These are phyloP conservation scores for Penicillium sp. DNA, from an alignment of 2,329 filamentous ascomycete species.

Conservation along the genomic window DNA sequence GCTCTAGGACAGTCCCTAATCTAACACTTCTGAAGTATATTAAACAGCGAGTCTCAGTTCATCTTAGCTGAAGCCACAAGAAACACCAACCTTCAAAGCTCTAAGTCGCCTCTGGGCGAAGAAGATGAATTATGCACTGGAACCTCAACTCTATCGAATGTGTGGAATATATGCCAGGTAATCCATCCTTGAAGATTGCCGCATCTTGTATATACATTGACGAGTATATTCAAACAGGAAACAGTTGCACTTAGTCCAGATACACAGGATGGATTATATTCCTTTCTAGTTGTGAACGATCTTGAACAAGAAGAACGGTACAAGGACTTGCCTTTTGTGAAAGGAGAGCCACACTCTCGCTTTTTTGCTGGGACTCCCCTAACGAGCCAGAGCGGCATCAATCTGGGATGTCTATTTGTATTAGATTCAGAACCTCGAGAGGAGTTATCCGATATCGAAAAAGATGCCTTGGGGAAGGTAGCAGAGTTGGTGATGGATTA, in stretches of 20 bases:
- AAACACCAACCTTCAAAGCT: slow-evolving; percentile 6
- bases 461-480: slow-evolving; percentile 9
- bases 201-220: not conserved
- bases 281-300: slow-evolving; percentile 33
- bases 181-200: not conserved
- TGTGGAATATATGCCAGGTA: slow-evolving; percentile 17
- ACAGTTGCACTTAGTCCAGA: not conserved
- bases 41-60: slow-evolving; percentile 17
- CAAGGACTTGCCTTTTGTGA: slow-evolving; percentile 34
- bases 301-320: slow-evolving; percentile 37
- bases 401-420: slow-evolving; percentile 17
- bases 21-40: slow-evolving; percentile 7
- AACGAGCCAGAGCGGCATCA: slow-evolving; percentile 35
- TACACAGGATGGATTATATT: not conserved
- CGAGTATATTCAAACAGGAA: not conserved
- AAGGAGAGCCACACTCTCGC: slow-evolving; percentile 31
- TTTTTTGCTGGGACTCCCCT: slow-evolving; percentile 62
- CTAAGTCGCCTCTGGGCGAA: not conserved
- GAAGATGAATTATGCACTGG: not conserved
- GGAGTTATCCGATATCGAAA: slow-evolving; percentile 4
- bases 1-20: not conserved
- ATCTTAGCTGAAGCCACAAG: slow-evolving; percentile 18
- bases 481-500: slow-evolving; percentile 17
- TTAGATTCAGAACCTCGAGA: slow-evolving; percentile 9
- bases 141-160: slow-evolving; percentile 5